Percentiles rank a stretch among this genome's conserved stretches.
Evolutionary conservation across 2,329 filamentous ascomycete genomes (phyloP).

Genomic region (Teratosphaeria zuluensis): DNA sequence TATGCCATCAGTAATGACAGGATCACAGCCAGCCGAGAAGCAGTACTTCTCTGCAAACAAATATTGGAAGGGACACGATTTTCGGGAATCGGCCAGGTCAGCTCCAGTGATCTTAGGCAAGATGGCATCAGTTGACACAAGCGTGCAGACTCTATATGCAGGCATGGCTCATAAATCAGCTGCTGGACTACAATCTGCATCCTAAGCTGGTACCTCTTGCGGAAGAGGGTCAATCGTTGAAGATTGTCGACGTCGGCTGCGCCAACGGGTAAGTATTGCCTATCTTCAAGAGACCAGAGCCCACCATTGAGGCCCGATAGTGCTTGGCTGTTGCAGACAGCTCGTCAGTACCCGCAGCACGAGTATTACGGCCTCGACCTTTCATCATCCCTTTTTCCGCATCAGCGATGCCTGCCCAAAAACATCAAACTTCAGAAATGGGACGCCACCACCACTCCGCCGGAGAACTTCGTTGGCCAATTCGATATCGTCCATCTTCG

Average conservation of each 20-base stretch:
- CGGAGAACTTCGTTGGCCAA: constrained; percentile 1
- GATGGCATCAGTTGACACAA: not conserved
- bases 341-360: not conserved
- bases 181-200: constrained; percentile 8
- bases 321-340: not conserved
- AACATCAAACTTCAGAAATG: constrained; percentile 7
- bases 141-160: constrained; percentile 6
- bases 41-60: not conserved
- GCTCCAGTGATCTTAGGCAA: not conserved
- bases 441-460: constrained; percentile 6
- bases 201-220: constrained; percentile 4
- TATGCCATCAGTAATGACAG: not conserved
- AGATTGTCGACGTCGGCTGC: constrained; percentile 10
- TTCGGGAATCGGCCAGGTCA: not conserved
- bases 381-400: constrained; percentile 3
- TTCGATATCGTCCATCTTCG: constrained; percentile 10
- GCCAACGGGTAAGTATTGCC: constrained; percentile 7
- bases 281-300: not conserved
- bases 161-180: constrained; percentile 9
- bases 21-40: not conserved
- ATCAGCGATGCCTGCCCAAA: constrained; percentile 1
- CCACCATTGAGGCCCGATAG: not conserved
- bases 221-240: constrained; percentile 1
- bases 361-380: constrained; percentile 9
- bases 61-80: not conserved